Percentiles rank a stretch among this genome's conserved stretches.
These are phyloP conservation scores for Mycena venus DNA, from an alignment of 768 basidiomycete species.

Conservation along the genomic window DNA sequence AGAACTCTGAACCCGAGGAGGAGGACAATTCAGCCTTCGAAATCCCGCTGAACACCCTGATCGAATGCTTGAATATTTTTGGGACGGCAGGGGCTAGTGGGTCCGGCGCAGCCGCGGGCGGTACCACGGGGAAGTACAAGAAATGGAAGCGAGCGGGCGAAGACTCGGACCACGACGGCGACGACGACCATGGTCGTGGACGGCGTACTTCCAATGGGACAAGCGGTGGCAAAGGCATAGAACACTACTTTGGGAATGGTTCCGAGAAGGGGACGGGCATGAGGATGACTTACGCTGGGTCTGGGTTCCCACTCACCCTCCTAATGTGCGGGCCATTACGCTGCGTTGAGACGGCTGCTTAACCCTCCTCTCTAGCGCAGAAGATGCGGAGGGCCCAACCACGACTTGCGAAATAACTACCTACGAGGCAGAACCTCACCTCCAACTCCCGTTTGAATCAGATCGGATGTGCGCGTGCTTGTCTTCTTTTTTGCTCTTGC, in stretches of 20 bases:
- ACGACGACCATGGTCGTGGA: slow-evolving; percentile 52
- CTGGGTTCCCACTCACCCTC: slow-evolving; percentile 83
- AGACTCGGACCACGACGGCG: slow-evolving; percentile 58
- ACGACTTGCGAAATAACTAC: slow-evolving; percentile 91
- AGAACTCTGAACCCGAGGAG: slow-evolving; percentile 43
- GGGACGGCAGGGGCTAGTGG: slow-evolving; percentile 76
- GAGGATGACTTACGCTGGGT: slow-evolving; percentile 85
- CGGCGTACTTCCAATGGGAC: slow-evolving; percentile 48
- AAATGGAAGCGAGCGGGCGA: slow-evolving; percentile 64
- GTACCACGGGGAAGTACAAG: slow-evolving; percentile 51
- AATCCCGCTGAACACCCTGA: slow-evolving; percentile 84
- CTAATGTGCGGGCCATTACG: slow-evolving; percentile 70
- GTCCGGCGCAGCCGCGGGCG: slow-evolving; percentile 43
- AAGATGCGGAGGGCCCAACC: slow-evolving; percentile 85
- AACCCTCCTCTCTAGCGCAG: slow-evolving; percentile 61
- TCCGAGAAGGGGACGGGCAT: slow-evolving; percentile 83
- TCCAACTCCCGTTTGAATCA: slow-evolving; percentile 85
- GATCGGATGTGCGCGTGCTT: slow-evolving; percentile 66
- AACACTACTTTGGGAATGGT: slow-evolving; percentile 67
- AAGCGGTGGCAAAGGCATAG: slow-evolving; percentile 53
- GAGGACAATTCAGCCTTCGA: slow-evolving; percentile 72
- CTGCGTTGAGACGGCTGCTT: background rate
- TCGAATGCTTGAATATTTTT: slow-evolving; percentile 95
- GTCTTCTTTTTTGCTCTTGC: background rate
- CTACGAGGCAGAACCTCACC: slow-evolving; percentile 84